Conservation (phyloP, 148 eudicot species). For the Camellia japonica region DNA sequence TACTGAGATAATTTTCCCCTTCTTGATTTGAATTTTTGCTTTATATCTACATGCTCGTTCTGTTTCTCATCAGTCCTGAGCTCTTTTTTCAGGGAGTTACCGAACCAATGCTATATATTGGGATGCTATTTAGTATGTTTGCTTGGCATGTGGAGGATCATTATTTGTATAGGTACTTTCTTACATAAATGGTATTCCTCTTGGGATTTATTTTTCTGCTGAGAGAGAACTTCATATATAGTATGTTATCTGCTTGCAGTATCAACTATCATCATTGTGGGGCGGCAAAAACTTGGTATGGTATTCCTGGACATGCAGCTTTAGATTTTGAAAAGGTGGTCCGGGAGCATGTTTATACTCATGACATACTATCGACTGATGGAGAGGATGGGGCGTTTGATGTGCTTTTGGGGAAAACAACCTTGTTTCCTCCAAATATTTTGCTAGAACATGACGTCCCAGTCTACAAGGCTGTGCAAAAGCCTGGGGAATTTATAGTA, state of each 20-base stretch:
- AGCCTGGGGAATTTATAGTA: slow-evolving; percentile 85
- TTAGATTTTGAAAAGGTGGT: slow-evolving; percentile 91
- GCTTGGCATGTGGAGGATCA: slow-evolving; percentile 99
- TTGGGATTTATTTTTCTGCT: neutral
- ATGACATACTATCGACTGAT: slow-evolving; percentile 64
- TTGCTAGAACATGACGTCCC: slow-evolving; percentile 76
- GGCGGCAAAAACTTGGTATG: slow-evolving; percentile 99
- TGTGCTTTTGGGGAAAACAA: slow-evolving; percentile 88
- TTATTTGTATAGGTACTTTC: slow-evolving; percentile 74
- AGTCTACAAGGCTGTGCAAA: slow-evolving; percentile 96
- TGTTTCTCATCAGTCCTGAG: neutral
- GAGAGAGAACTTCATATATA: slow-evolving; percentile 8
- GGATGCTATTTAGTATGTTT: slow-evolving; percentile 99
- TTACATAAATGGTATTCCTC: neutral
- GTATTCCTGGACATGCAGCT: slow-evolving; percentile 92
- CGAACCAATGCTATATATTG: slow-evolving; percentile 98
- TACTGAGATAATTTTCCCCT: slow-evolving; percentile 24
- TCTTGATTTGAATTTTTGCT: neutral
- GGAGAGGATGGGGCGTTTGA: slow-evolving; percentile 98
- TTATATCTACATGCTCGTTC: neutral
- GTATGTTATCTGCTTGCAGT: slow-evolving; percentile 41
- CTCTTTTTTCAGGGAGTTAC: slow-evolving; percentile 77
- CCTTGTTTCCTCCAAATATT: slow-evolving; percentile 90
- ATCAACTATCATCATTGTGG: slow-evolving; percentile 98
- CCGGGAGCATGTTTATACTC: slow-evolving; percentile 70